These are phyloP conservation scores for Sporobolomyces pararoseus DNA, from an alignment of 768 basidiomycete genomes.

Conservation along the genomic window DNA sequence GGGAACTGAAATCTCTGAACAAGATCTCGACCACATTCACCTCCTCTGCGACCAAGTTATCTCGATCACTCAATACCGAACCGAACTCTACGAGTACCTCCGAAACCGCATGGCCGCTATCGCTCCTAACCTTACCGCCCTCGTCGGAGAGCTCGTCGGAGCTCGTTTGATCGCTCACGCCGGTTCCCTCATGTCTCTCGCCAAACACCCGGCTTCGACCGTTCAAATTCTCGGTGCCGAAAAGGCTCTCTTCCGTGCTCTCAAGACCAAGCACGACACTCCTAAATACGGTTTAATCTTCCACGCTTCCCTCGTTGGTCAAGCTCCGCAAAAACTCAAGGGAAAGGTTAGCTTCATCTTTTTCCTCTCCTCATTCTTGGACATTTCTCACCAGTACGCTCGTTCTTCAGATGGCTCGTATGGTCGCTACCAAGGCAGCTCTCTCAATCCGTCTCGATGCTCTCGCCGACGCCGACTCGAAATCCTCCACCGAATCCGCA, in stretches of 20 bases:
- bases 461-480: constrained; percentile 83
- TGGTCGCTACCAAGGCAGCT: constrained; percentile 98
- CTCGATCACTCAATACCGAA: constrained; percentile 87
- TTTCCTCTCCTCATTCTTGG: background rate
- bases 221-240: constrained; percentile 56
- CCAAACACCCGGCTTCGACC: constrained; percentile 55
- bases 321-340: constrained; percentile 95
- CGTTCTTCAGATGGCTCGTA: constrained; percentile 79
- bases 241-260: constrained; percentile 55
- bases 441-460: constrained; percentile 97
- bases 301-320: constrained; percentile 93
- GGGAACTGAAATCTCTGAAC: constrained; percentile 98
- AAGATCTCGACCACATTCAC: constrained; percentile 94
- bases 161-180: constrained; percentile 65
- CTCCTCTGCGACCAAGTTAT: constrained; percentile 97
- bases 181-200: constrained; percentile 53
- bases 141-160: constrained; percentile 74
- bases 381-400: background rate
- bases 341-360: constrained; percentile 64
- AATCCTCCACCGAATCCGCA: constrained; percentile 67
- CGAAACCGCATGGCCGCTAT: constrained; percentile 97
- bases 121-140: constrained; percentile 89
- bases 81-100: constrained; percentile 92
- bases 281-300: constrained; percentile 98
- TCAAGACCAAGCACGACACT: constrained; percentile 56